Percentiles rank a stretch among this genome's conserved stretches.
phyloP scores from a whole-genome alignment of 139 green algal species.

The Penium margaritaceum region DNA sequence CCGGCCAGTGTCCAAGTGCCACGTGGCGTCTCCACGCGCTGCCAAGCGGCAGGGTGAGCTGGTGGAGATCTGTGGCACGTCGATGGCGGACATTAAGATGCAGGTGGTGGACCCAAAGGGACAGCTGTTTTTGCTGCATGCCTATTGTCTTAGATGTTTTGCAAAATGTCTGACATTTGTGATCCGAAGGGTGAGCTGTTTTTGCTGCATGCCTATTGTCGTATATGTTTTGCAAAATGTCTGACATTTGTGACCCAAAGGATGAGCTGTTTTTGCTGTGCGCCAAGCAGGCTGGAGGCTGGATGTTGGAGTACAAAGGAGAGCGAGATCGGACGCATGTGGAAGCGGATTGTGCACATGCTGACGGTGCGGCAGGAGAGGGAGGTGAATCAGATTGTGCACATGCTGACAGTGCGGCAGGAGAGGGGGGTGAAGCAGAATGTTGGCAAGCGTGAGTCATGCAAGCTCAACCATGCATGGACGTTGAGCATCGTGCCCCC shows the following conservation, averaged over 20 bases:
- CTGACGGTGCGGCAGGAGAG: constrained; percentile 35
- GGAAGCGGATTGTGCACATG: constrained; percentile 32
- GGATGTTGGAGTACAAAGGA: constrained; percentile 25
- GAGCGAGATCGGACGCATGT: neutral
- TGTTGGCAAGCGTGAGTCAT: constrained; percentile 19
- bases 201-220: no score
- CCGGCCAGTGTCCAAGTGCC: no score
- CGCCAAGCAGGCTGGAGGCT: no score
- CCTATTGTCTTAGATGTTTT: no score
- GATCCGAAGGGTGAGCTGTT: no score
- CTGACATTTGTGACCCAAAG: no score
- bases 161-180: no score
- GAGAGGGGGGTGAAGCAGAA: constrained; percentile 30
- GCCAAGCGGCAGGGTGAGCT: constrained; percentile 9
- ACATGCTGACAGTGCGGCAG: constrained; percentile 34
- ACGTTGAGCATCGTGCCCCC: constrained; percentile 10
- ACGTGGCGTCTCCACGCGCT: neutral
- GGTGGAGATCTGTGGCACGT: constrained; percentile 12
- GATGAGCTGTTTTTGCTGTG: no score
- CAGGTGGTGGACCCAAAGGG: constrained; percentile 27
- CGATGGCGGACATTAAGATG: neutral
- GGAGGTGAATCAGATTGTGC: constrained; percentile 18
- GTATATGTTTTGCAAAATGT: no score
- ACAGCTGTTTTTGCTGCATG: constrained; percentile 26
- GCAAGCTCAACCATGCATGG: constrained; percentile 26